phyloP scores from a whole-genome alignment of 306 rosid genomes.

The Malus asiatica region DNA sequence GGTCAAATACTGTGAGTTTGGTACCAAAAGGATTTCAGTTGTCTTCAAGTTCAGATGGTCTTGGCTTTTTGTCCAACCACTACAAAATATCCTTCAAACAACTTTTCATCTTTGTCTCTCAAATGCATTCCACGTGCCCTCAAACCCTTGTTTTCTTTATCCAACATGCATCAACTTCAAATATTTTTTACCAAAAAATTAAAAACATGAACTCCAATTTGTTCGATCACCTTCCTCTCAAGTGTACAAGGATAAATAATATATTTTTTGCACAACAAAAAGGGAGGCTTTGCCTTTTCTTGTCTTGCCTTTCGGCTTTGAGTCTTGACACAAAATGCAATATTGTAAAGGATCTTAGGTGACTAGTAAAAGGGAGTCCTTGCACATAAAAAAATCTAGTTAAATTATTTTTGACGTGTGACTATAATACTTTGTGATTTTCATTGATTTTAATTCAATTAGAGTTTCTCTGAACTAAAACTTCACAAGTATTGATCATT shows the following conservation, averaged over 20 bases:
- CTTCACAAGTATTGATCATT: no score
- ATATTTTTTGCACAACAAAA: background rate
- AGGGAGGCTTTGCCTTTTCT: background rate
- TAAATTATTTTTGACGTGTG: background rate
- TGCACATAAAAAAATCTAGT: background rate
- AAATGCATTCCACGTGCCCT: constrained; percentile 73
- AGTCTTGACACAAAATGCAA: background rate
- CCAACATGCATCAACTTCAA: background rate
- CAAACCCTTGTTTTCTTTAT: constrained; percentile 11
- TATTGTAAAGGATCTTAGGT: background rate
- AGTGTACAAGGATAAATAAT: background rate
- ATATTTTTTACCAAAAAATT: background rate
- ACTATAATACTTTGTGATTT: no score
- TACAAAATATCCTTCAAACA: constrained; percentile 13
- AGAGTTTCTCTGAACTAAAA: no score
- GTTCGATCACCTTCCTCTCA: constrained; percentile 1
- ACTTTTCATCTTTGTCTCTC: constrained; percentile 32
- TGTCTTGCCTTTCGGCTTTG: background rate
- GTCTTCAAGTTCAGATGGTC: constrained; percentile 11
- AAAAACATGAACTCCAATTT: background rate
- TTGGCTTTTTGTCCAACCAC: constrained; percentile 18
- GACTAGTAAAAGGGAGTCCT: background rate
- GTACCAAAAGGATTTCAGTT: constrained; percentile 9
- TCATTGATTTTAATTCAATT: no score
- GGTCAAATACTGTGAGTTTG: background rate